Conservation (phyloP, 2,329 filamentous ascomycete species). For the Berkeleyomyces rouxiae region DNA sequence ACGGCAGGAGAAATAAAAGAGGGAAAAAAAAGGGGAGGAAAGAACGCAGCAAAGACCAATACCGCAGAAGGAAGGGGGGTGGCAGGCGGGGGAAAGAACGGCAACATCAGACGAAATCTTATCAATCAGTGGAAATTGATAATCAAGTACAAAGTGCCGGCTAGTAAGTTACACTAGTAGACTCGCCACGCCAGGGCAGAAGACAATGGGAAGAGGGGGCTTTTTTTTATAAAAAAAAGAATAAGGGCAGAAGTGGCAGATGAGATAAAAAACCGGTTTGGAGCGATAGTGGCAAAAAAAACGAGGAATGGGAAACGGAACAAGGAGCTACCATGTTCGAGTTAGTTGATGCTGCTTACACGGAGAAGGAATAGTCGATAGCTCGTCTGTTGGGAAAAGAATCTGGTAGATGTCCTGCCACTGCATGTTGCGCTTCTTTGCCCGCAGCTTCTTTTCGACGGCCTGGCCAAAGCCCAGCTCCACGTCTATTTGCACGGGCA, state of each 20-base stretch:
- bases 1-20: not conserved
- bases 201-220: not conserved
- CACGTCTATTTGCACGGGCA: not conserved
- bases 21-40: not conserved
- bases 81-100: not conserved
- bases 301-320: not conserved
- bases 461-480: conserved; percentile 9
- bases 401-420: conserved; percentile 11
- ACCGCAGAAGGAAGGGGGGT: not conserved
- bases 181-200: not conserved
- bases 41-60: not conserved
- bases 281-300: not conserved
- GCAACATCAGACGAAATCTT: conserved; percentile 1
- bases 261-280: not conserved
- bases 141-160: not conserved
- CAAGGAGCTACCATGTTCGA: not conserved
- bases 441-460: conserved; percentile 7
- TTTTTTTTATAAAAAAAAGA: not conserved
- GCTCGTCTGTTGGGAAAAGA: conserved; percentile 7
- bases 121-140: not conserved
- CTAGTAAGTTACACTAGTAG: not conserved
- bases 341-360: conserved; percentile 2
- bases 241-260: not conserved
- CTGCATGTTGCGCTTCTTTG: conserved; percentile 10
- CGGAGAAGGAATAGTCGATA: conserved; percentile 5